Conservation (phyloP, 805 yeast genomes). For the Candida khao-thaluensis region DNA sequence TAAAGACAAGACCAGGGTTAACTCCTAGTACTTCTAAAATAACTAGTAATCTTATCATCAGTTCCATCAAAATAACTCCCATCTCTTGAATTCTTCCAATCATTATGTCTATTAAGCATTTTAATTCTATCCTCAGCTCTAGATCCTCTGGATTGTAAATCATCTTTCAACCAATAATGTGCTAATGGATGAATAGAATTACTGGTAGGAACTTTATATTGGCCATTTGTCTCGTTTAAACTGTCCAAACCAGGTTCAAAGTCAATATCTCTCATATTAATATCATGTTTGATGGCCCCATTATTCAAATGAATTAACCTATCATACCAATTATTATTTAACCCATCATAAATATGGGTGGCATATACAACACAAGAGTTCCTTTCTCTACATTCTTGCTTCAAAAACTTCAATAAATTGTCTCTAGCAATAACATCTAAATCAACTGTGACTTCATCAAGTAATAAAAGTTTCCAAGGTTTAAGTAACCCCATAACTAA, state of each 20-base stretch:
- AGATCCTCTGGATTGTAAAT: slow-evolving; percentile 53
- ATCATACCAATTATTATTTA: slow-evolving; percentile 82
- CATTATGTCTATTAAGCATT: slow-evolving; percentile 48
- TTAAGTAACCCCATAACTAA: slow-evolving; percentile 87
- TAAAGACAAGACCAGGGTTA: slow-evolving; percentile 2
- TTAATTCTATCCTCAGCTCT: slow-evolving; percentile 45
- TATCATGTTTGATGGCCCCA: slow-evolving; percentile 51
- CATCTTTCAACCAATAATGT: slow-evolving; percentile 59
- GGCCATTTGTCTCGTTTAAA: slow-evolving; percentile 13
- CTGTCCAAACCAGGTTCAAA: slow-evolving; percentile 18
- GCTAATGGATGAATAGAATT: slow-evolving; percentile 73
- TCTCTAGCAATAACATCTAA: slow-evolving; percentile 89
- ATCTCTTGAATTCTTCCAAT: slow-evolving; percentile 48
- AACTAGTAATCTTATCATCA: slow-evolving; percentile 43
- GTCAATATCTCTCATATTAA: slow-evolving; percentile 27
- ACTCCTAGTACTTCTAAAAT: slow-evolving; percentile 52
- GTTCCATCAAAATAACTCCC: slow-evolving; percentile 45
- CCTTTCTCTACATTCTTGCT: slow-evolving; percentile 68
- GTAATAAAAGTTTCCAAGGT: slow-evolving; percentile 84
- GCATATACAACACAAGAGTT: slow-evolving; percentile 83
- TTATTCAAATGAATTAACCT: slow-evolving; percentile 72
- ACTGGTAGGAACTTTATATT: slow-evolving; percentile 40
- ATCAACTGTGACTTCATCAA: slow-evolving; percentile 97
- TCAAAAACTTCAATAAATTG: slow-evolving; percentile 66
- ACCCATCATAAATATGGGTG: slow-evolving; percentile 95